phyloP scores from a whole-genome alignment of 306 rosid species.

The Gastrolobium bilobum region DNA sequence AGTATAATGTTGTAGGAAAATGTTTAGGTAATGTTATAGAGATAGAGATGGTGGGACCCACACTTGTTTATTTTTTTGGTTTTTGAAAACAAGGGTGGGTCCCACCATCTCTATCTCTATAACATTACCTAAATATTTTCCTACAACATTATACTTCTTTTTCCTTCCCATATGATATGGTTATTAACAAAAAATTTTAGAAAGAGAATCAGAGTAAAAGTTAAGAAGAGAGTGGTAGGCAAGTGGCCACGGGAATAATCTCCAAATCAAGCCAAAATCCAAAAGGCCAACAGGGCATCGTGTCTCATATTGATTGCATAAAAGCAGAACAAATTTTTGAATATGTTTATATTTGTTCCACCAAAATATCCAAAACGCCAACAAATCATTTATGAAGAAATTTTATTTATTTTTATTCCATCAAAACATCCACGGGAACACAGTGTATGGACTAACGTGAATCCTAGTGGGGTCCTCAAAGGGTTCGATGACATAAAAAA shows the following conservation, averaged over 20 bases:
- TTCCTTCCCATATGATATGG: no score
- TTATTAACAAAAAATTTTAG: background rate
- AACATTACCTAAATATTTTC: no score
- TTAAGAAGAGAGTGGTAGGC: constrained; percentile 18
- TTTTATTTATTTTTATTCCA: background rate
- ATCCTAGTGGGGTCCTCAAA: no score
- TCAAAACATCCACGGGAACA: no score
- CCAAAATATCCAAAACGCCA: background rate
- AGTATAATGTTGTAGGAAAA: no score
- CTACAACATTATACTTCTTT: no score
- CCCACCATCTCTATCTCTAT: no score
- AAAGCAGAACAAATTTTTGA: background rate
- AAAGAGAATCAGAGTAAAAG: background rate
- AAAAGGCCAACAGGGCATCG: background rate
- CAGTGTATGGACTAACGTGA: no score
- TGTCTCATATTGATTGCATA: background rate
- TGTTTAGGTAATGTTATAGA: no score
- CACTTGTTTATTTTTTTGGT: no score
- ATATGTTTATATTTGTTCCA: background rate
- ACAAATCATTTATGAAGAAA: background rate
- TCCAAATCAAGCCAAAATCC: constrained; percentile 3
- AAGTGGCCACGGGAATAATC: background rate
- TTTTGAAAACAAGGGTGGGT: no score
- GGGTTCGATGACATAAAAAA: background rate
- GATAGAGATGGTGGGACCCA: no score